These are phyloP conservation scores for Tylopilus intermedius DNA, from an alignment of 768 basidiomycete genomes.

Conservation along the genomic window DNA sequence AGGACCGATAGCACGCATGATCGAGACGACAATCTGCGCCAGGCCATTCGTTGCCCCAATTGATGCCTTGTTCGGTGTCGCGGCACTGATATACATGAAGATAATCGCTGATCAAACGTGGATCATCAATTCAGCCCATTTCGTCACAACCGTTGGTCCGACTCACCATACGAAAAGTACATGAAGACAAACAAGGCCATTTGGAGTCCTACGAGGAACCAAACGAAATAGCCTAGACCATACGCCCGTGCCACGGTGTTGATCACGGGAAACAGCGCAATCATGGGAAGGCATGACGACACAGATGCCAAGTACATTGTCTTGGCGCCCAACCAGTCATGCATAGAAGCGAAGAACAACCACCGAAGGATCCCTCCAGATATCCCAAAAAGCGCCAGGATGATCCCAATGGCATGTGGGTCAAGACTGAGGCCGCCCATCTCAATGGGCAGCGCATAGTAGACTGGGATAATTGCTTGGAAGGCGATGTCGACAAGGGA, in stretches of 20 bases:
- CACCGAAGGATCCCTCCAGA: slow-evolving; percentile 46
- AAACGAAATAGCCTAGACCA: slow-evolving; percentile 43
- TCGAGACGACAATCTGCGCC: slow-evolving; percentile 24
- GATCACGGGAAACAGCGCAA: slow-evolving; percentile 41
- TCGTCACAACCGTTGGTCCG: background rate
- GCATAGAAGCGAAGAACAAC: slow-evolving; percentile 55
- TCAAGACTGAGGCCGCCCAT: slow-evolving; percentile 21
- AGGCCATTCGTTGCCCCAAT: slow-evolving; percentile 70
- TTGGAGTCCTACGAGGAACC: slow-evolving; percentile 47
- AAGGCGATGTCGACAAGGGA: slow-evolving; percentile 61
- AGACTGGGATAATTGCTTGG: slow-evolving; percentile 39
- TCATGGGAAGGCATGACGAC: slow-evolving; percentile 42
- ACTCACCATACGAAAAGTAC: slow-evolving; percentile 53
- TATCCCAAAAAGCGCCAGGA: slow-evolving; percentile 23
- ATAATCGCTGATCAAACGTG: slow-evolving; percentile 44
- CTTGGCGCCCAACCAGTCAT: slow-evolving; percentile 57
- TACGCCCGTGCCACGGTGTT: slow-evolving; percentile 31
- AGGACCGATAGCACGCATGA: slow-evolving; percentile 27
- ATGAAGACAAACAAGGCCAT: slow-evolving; percentile 40
- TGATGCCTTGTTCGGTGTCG: slow-evolving; percentile 62
- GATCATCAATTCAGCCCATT: background rate
- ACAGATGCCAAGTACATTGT: slow-evolving; percentile 51
- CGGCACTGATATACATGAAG: slow-evolving; percentile 62
- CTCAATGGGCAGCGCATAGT: slow-evolving; percentile 14
- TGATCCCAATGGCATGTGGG: slow-evolving; percentile 27